Conservation (phyloP, 2,329 filamentous ascomycete species). For the Cercospora beticola region DNA sequence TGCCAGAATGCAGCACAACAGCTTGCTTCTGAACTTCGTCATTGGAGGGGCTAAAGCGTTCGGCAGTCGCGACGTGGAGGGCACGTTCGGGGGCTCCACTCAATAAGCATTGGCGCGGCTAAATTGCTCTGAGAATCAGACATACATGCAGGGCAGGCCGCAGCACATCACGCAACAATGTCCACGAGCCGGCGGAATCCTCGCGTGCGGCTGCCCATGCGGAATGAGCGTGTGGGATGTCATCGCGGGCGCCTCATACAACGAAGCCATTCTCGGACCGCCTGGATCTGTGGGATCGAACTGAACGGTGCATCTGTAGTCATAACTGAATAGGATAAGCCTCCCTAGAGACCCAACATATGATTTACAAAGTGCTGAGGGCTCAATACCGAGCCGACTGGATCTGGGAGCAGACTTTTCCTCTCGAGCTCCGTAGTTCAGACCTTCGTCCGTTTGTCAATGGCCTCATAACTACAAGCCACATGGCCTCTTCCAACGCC, state of each 20-base stretch:
- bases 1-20: slow-evolving; percentile 18
- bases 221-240: not conserved
- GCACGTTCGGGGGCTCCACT: not conserved
- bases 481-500: not conserved
- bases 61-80: slow-evolving; percentile 3
- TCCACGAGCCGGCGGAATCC: not conserved
- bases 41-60: slow-evolving; percentile 14
- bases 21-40: slow-evolving; percentile 8
- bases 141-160: not conserved
- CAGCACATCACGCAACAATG: not conserved
- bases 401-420: not conserved
- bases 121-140: not conserved
- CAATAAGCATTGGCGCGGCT: not conserved
- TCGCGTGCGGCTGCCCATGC: not conserved
- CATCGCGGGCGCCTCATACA: not conserved
- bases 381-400: not conserved
- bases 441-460: not conserved
- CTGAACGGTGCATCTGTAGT: not conserved
- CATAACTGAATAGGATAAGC: not conserved
- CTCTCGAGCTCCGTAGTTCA: slow-evolving; percentile 21
- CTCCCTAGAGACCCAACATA: not conserved
- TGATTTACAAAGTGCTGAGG: slow-evolving; percentile 1
- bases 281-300: not conserved
- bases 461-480: not conserved
- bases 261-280: not conserved